Base-by-base conservation (phyloP, 2,329 filamentous ascomycete species). In the Stagonosporopsis chrysanthemi region DNA sequence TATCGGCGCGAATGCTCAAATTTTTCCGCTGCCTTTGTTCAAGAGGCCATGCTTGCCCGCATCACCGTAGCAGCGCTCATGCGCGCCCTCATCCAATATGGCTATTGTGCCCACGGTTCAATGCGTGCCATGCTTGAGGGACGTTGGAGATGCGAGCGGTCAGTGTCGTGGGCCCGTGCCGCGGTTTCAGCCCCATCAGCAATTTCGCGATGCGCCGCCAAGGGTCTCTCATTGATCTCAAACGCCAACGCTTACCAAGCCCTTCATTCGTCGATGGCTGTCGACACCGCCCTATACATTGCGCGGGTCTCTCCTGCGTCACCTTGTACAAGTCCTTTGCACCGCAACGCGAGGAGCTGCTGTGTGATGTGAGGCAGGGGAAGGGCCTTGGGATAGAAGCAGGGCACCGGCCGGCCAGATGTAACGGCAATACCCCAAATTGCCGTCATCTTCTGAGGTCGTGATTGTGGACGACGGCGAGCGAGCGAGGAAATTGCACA, bases 151-250 rank as follows among this genome's bases (percentile, higher is more conserved):
- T 39, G 53, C 26, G 57, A 61, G 59, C 49, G 43, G 55, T 45
- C 43, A 54, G 51, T 42, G 43, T 47, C 9, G 62, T 43, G 64
- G 68, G 65, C 70, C 67, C 68, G 63, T 57, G 57, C 68, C 64
- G 49, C 9, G 29, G 64, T 74, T 75, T 72, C 67, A 71, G 56
- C 55, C 62, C 66, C 63, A 59, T 64, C 56, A 43, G 67, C 65
- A 73, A 74, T 74, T 67, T 74, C 71, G 61, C 67, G 66, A 65
- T 62, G 56, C 57, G 60, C 52, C 58, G 64, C 67, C 66, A 67
- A 69, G 66, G 44, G 56, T 55, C 35, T 55, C 53, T 54, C 45
- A 57, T 48, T 31, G 29, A 57, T 44, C 48, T 57, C 54, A 48
- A 57, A 57, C 54, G 33, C 43, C 61, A 42, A 62, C 61, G 67